Evolutionary conservation across 2,329 filamentous ascomycete genomes (phyloP), one percentile per base, ranked within the genome.

Genomic region (Sordariomycetes sp.): DNA sequence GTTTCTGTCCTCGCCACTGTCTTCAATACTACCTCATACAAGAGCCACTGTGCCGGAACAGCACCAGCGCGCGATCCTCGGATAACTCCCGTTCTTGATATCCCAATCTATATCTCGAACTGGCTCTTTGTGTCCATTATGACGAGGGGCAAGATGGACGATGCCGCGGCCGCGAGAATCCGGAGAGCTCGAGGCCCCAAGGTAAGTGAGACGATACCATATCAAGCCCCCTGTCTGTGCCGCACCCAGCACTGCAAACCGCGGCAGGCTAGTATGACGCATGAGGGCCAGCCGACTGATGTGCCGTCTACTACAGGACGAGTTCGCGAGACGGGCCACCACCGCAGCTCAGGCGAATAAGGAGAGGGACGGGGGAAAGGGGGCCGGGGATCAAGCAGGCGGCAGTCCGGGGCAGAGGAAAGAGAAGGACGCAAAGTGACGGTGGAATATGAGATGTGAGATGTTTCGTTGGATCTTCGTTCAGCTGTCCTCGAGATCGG

Each of bases 131-230:
- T 50, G 11, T 2, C 46, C 46, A 46, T 32, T 22, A 62, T 62
- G 62, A 59, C 59, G 18, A 61, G 50, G n/a, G 59, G 62, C 28
- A 74, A 71, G 60, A 77, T 77, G 74, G 73, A 76, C 61, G 68
- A 72, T 3, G 69, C 70, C 18, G 71, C 72, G 5, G 74, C 70
- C 2, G 70, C 70, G 54, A 68, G 74, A 56, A 77, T 77, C 60
- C 67, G 68, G 35, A 74, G 69, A 59, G 69, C 74, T 3, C 68
- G 71, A 43, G 75, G 75, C 14, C 69, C 69, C 18, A 71, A 72
- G 61, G 74, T 75, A 62, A 60, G 66, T 62, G n/a, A 43, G 46
- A 48, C 16, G 43, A 48, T n/a, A 20, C 10, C 43, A n/a, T 4
- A 28, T 5, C 10, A n/a, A 4, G 18, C 32, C 28, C 43, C 46